Conservation (phyloP, 192 early-diverging fungal genomes). For the Coemansia sp. region DNA sequence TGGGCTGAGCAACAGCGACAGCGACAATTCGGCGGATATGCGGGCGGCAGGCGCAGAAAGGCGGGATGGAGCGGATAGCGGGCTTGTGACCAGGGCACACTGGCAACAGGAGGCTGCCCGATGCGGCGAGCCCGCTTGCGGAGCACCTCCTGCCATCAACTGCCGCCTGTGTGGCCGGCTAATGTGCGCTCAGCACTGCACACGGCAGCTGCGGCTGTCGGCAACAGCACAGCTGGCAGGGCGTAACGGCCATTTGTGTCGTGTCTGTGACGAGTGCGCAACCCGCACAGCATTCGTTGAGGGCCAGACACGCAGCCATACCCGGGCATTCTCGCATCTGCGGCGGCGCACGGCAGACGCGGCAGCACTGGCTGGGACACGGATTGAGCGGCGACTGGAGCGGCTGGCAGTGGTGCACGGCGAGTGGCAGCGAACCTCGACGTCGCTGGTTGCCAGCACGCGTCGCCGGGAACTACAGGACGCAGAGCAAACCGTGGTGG, state of each 20-base stretch:
- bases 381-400: slow-evolving; percentile 72
- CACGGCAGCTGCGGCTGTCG: slow-evolving; percentile 58
- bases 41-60: neutral
- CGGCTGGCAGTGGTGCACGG: slow-evolving; percentile 51
- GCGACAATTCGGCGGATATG: slow-evolving; percentile 9
- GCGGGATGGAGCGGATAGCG: slow-evolving; percentile 25
- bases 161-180: slow-evolving; percentile 60
- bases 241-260: slow-evolving; percentile 55
- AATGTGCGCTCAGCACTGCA: slow-evolving; percentile 62
- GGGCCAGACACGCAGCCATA: slow-evolving; percentile 54
- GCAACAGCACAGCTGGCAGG: slow-evolving; percentile 60
- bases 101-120: slow-evolving; percentile 30
- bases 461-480: slow-evolving; percentile 16
- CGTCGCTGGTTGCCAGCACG: neutral
- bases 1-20: slow-evolving; percentile 16
- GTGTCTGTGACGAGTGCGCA: slow-evolving; percentile 61
- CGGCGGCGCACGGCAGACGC: slow-evolving; percentile 56
- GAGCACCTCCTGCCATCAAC: slow-evolving; percentile 6
- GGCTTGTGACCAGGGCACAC: slow-evolving; percentile 25
- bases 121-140: slow-evolving; percentile 31
- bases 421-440: neutral
- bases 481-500: slow-evolving; percentile 45
- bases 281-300: slow-evolving; percentile 41
- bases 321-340: slow-evolving; percentile 53
- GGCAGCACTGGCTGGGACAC: slow-evolving; percentile 67